A percentile compares a stretch with the other conserved stretches of the same genome.
These are phyloP conservation scores for Fennellomyces sp. DNA, from an alignment of 371 early-diverging fungal genomes.

Conservation along the genomic window DNA sequence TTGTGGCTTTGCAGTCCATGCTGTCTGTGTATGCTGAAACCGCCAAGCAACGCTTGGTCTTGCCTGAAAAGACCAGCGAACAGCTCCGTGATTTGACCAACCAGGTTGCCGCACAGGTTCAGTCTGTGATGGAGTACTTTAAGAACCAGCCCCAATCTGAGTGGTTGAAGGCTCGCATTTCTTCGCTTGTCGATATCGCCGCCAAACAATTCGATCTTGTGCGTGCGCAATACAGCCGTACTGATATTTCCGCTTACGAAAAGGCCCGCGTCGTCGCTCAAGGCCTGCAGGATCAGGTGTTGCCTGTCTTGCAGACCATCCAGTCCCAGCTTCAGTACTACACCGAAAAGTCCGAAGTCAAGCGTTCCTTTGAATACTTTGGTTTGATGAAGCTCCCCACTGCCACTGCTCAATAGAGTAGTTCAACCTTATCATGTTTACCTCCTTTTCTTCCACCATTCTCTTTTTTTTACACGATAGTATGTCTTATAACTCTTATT, in stretches of 20 bases:
- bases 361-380: conserved; percentile 4
- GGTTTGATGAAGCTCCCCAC: background rate
- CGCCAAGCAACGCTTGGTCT: conserved; percentile 26
- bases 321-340: conserved; percentile 35
- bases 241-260: conserved; percentile 47
- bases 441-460: background rate
- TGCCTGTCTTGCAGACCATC: conserved; percentile 55
- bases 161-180: conserved; percentile 47
- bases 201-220: conserved; percentile 48
- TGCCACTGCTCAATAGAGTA: background rate
- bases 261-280: conserved; percentile 54
- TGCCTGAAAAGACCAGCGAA: background rate
- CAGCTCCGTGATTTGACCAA: conserved; percentile 16
- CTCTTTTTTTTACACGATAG: background rate
- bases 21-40: conserved; percentile 28
- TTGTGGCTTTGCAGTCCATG: conserved; percentile 27
- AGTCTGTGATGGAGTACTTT: conserved; percentile 36
- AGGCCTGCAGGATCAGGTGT: conserved; percentile 52
- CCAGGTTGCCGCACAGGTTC: conserved; percentile 31
- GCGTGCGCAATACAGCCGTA: conserved; percentile 44
- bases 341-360: conserved; percentile 19
- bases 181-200: conserved; percentile 40
- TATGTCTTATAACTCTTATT: background rate
- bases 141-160: conserved; percentile 46
- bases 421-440: background rate